Conservation (phyloP, 2,329 filamentous ascomycete genomes). For the Xylaria sp. region DNA sequence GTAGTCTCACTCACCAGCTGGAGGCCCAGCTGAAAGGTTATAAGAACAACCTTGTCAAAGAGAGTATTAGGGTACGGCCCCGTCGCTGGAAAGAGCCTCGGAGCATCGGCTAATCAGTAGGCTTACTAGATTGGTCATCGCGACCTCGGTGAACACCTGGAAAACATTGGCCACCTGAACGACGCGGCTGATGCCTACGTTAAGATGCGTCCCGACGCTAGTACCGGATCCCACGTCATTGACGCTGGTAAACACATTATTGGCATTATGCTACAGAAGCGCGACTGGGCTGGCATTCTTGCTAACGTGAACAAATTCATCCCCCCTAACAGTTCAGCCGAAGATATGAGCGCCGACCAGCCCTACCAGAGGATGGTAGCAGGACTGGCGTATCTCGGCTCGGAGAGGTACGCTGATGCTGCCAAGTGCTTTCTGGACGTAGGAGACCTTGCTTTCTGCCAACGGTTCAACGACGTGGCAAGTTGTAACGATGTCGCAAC, state of each 20-base stretch:
- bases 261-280: slow-evolving; percentile 78
- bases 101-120: slow-evolving; percentile 6
- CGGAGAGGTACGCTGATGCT: slow-evolving; percentile 67
- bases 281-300: slow-evolving; percentile 78
- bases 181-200: slow-evolving; percentile 81
- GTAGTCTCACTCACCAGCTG: slow-evolving; percentile 76
- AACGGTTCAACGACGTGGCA: slow-evolving; percentile 75
- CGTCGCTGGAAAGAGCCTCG: background rate
- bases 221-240: slow-evolving; percentile 81
- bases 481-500: slow-evolving; percentile 90
- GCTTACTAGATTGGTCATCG: slow-evolving; percentile 85
- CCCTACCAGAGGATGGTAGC: slow-evolving; percentile 64
- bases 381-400: slow-evolving; percentile 62
- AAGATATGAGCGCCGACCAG: slow-evolving; percentile 60
- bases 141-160: slow-evolving; percentile 86
- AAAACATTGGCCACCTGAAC: slow-evolving; percentile 78
- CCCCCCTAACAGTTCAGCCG: slow-evolving; percentile 56
- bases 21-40: slow-evolving; percentile 90
- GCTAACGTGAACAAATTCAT: slow-evolving; percentile 72
- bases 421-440: slow-evolving; percentile 76
- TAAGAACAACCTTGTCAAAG: slow-evolving; percentile 96
- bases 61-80: slow-evolving; percentile 82
- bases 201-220: slow-evolving; percentile 92
- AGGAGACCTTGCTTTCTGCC: slow-evolving; percentile 61
- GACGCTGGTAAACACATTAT: slow-evolving; percentile 85